These are phyloP conservation scores for Lepidium aucheri DNA, from an alignment of 345 rosid species.

Conservation along the genomic window DNA sequence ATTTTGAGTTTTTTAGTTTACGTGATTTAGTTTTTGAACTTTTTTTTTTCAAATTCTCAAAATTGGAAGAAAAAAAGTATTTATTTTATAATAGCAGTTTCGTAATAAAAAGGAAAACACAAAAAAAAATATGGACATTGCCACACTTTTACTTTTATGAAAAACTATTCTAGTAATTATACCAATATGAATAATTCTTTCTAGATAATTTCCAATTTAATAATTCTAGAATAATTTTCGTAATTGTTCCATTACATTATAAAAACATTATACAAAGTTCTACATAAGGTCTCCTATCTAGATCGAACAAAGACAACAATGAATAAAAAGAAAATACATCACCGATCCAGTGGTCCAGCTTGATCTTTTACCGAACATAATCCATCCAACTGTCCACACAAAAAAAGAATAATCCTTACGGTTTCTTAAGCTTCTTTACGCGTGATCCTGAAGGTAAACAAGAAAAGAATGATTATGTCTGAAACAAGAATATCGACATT, in stretches of 20 bases:
- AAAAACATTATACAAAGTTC: slow-evolving; percentile 9
- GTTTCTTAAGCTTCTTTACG: slow-evolving; percentile 73
- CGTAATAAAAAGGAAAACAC: too few species aligned
- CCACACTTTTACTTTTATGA: too few species aligned
- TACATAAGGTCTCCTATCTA: slow-evolving; percentile 4
- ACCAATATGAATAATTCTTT: too few species aligned
- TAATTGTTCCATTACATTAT: neutral
- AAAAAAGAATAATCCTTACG: neutral
- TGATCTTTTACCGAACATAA: neutral
- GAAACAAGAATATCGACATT: neutral
- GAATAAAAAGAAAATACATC: slow-evolving; percentile 8
- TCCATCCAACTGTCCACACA: neutral
- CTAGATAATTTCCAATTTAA: neutral
- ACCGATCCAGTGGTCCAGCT: neutral
- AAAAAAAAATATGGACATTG: too few species aligned
- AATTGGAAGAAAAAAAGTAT: too few species aligned
- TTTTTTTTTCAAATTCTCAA: too few species aligned
- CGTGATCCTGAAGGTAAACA: slow-evolving; percentile 58
- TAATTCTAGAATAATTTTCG: neutral
- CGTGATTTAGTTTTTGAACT: too few species aligned
- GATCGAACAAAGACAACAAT: slow-evolving; percentile 11
- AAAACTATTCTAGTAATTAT: too few species aligned
- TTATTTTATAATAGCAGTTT: too few species aligned
- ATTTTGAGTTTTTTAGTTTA: too few species aligned
- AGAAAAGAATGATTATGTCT: neutral